Evolutionary conservation across 2,329 filamentous ascomycete species (phyloP).

Genomic region (Aspergillus proliferans): DNA sequence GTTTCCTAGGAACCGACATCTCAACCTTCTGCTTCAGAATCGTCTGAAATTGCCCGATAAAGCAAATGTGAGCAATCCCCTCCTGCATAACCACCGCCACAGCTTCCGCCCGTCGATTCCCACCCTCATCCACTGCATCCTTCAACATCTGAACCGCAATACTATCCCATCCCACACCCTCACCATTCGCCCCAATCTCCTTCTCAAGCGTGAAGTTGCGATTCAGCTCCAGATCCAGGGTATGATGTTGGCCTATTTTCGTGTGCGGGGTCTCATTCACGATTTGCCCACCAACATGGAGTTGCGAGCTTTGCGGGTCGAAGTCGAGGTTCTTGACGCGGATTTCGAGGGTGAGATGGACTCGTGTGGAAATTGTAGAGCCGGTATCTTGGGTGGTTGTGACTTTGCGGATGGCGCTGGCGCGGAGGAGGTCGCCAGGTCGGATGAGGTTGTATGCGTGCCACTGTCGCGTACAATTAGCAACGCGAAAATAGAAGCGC

Average conservation of each 20-base stretch:
- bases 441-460: slow-evolving; percentile 69
- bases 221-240: slow-evolving; percentile 77
- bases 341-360: slow-evolving; percentile 60
- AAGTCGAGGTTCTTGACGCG: slow-evolving; percentile 62
- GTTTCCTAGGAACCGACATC: slow-evolving; percentile 43
- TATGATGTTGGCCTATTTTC: slow-evolving; percentile 62
- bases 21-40: slow-evolving; percentile 45
- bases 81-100: slow-evolving; percentile 94
- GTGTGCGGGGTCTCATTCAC: slow-evolving; percentile 62
- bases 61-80: slow-evolving; percentile 46
- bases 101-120: slow-evolving; percentile 69
- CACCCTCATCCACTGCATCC: slow-evolving; percentile 65
- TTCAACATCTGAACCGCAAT: slow-evolving; percentile 71
- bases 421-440: slow-evolving; percentile 57
- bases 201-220: slow-evolving; percentile 86
- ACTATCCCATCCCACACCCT: slow-evolving; percentile 71
- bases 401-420: slow-evolving; percentile 61
- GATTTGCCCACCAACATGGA: slow-evolving; percentile 63
- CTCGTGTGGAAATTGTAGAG: slow-evolving; percentile 56
- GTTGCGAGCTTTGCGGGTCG: slow-evolving; percentile 59
- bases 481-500: background rate
- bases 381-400: slow-evolving; percentile 56
- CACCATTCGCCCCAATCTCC: slow-evolving; percentile 46
- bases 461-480: slow-evolving; percentile 46
- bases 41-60: slow-evolving; percentile 46